Conservation (phyloP, 495 filamentous ascomycete species). For the Trichoderma erinaceum region DNA sequence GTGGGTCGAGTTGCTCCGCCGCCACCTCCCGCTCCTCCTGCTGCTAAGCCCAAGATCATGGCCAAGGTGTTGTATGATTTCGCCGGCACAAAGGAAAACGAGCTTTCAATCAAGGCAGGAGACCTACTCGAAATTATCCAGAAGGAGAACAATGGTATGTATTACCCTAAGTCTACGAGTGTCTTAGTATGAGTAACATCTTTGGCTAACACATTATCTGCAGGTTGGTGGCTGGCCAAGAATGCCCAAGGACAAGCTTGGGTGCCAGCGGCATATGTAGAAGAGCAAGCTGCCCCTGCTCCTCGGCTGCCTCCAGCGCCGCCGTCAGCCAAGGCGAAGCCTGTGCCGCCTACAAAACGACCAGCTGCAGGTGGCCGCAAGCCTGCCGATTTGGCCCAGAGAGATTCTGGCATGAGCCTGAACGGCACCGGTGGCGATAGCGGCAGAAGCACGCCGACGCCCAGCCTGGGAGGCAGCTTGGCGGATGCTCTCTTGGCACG, state of each 20-base stretch:
- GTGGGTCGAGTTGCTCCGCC: constrained; percentile 53
- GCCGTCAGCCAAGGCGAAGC: constrained; percentile 47
- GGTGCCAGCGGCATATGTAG: constrained; percentile 88
- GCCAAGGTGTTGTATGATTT: constrained; percentile 90
- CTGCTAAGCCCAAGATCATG: constrained; percentile 61
- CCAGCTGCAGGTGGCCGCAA: constrained; percentile 56
- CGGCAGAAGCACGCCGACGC: constrained; percentile 58
- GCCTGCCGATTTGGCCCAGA: constrained; percentile 59
- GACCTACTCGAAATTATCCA: constrained; percentile 79
- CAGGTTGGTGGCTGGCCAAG: constrained; percentile 94
- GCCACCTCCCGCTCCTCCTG: constrained; percentile 66
- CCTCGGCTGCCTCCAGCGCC: constrained; percentile 49
- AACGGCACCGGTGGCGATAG: constrained; percentile 60
- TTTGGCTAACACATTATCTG: constrained; percentile 22
- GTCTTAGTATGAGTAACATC: background rate
- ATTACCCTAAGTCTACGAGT: constrained; percentile 8
- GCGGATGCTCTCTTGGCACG: constrained; percentile 74
- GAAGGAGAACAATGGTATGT: constrained; percentile 81
- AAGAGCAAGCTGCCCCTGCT: constrained; percentile 63
- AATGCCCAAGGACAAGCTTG: constrained; percentile 69
- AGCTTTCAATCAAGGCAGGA: constrained; percentile 68
- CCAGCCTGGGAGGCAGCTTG: constrained; percentile 74
- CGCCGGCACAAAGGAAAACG: constrained; percentile 65
- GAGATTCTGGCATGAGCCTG: constrained; percentile 69
- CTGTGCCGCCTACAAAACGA: constrained; percentile 77